Percentiles rank a stretch among this genome's conserved stretches.
Evolutionary conservation across 139 green algal genomes (phyloP).

Genomic region (Zygnema circumcarinatum): DNA sequence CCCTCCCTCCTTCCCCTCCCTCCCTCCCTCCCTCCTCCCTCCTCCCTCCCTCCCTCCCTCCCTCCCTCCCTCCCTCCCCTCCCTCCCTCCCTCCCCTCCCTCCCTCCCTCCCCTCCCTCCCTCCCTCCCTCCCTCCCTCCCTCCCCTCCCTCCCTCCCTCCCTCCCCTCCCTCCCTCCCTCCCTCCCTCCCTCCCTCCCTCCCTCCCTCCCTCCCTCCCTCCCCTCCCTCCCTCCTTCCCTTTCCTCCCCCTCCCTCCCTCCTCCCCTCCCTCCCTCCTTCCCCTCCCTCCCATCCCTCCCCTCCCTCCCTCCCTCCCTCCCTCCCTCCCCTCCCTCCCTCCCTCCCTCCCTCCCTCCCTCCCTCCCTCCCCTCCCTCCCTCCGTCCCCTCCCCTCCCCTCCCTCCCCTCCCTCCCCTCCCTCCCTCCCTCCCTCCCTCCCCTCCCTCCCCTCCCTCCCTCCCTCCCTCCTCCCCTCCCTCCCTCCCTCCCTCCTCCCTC

Average conservation of each 20-base stretch:
- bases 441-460: too few species aligned
- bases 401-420: too few species aligned
- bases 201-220: background rate
- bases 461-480: too few species aligned
- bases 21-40: background rate
- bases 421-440: too few species aligned
- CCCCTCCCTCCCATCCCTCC: too few species aligned
- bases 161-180: background rate
- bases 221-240: background rate
- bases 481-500: too few species aligned
- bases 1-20: background rate
- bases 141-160: background rate
- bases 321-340: too few species aligned
- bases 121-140: conserved; percentile 24
- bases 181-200: background rate
- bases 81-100: background rate
- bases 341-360: too few species aligned
- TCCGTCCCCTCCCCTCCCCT: too few species aligned
- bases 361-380: too few species aligned
- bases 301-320: too few species aligned
- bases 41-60: background rate
- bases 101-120: background rate
- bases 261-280: conserved; percentile 4
- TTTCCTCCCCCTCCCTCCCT: conserved; percentile 17
- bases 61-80: background rate